phyloP scores from a whole-genome alignment of 2,329 filamentous ascomycete species.

The Blastomyces silverae region DNA sequence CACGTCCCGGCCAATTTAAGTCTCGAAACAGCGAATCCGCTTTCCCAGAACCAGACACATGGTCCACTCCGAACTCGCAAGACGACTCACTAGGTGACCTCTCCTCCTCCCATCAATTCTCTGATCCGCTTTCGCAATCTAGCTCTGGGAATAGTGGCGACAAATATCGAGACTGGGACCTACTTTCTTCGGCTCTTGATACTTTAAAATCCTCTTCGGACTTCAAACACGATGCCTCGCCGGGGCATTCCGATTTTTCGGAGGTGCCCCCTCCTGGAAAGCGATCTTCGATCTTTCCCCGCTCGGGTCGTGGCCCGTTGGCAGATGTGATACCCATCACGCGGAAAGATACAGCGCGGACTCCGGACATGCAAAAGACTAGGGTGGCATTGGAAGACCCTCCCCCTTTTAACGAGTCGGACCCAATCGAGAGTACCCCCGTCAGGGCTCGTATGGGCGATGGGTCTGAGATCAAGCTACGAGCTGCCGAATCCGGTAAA shows the following conservation, averaged over 20 bases:
- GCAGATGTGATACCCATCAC: neutral
- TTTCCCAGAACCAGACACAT: no score
- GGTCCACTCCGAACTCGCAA: neutral
- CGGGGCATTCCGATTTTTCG: neutral
- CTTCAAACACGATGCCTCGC: neutral
- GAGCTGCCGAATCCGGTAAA: neutral
- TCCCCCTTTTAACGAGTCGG: neutral
- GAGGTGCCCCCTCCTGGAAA: neutral
- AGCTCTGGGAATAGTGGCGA: neutral
- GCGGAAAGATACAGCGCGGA: neutral
- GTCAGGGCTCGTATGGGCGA: neutral
- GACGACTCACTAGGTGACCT: neutral
- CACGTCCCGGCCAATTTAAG: neutral
- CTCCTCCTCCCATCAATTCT: neutral
- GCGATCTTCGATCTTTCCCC: neutral
- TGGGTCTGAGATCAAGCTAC: neutral
- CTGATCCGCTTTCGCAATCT: neutral
- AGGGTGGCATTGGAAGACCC: neutral
- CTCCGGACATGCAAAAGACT: neutral
- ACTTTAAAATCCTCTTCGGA: neutral
- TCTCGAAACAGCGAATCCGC: neutral
- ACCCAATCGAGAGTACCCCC: neutral
- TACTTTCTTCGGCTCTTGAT: constrained; percentile 3
- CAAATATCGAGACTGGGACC: neutral
- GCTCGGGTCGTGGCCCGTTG: neutral